phyloP scores from a whole-genome alignment of 805 yeast genomes.

The Torulaspora maleeae region DNA sequence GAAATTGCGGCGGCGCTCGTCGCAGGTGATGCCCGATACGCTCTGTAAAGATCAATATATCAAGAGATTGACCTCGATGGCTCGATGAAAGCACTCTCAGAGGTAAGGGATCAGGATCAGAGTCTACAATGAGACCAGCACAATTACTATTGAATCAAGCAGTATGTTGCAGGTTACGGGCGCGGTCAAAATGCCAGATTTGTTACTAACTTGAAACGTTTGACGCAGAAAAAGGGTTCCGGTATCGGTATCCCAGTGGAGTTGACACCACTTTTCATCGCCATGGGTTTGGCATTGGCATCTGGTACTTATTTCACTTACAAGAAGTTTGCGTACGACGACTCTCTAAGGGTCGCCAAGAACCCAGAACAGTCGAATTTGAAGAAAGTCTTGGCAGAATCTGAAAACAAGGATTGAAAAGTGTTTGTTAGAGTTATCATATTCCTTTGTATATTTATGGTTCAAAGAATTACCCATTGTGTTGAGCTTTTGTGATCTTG shows the following conservation, averaged over 20 bases:
- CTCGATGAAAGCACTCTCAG: too few relatives aligned
- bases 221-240: slow-evolving; percentile 35
- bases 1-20: not conserved
- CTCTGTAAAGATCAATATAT: not conserved
- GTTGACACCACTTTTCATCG: slow-evolving; percentile 53
- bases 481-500: not conserved
- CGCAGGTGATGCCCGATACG: not conserved
- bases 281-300: slow-evolving; percentile 50
- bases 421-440: slow-evolving; percentile 1
- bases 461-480: not conserved
- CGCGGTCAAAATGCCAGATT: too few relatives aligned
- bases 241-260: slow-evolving; percentile 47
- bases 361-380: slow-evolving; percentile 41
- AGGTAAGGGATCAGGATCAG: not conserved
- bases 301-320: slow-evolving; percentile 49
- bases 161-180: slow-evolving; percentile 32
- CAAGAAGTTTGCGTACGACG: slow-evolving; percentile 48
- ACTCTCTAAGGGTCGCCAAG: slow-evolving; percentile 43
- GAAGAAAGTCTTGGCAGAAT: slow-evolving; percentile 26
- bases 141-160: slow-evolving; percentile 44
- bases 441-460: slow-evolving; percentile 6
- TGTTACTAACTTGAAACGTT: slow-evolving; percentile 13
- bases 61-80: not conserved
- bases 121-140: slow-evolving; percentile 46
- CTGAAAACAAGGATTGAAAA: slow-evolving; percentile 8